These are phyloP conservation scores for Gamarada debralockiae DNA, from an alignment of 495 filamentous ascomycete genomes.

Conservation along the genomic window DNA sequence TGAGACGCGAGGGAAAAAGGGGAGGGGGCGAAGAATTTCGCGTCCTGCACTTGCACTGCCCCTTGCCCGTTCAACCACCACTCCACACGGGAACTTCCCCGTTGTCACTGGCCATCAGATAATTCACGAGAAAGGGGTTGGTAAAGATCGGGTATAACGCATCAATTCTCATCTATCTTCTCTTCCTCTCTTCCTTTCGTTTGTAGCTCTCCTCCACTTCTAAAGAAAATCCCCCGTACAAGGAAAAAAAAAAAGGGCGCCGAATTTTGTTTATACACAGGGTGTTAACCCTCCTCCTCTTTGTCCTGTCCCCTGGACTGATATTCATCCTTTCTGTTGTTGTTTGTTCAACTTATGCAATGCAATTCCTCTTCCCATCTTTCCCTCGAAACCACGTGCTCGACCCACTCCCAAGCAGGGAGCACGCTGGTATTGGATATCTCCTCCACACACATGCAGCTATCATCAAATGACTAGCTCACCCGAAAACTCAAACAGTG, in stretches of 20 bases:
- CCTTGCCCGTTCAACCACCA: too few species aligned
- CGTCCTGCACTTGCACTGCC: too few species aligned
- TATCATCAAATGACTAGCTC: background rate
- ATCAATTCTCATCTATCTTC: background rate
- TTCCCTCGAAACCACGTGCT: background rate
- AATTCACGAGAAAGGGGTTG: too few species aligned
- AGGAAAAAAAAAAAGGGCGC: background rate
- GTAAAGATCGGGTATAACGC: too few species aligned
- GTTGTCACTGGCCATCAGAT: too few species aligned
- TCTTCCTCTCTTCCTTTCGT: background rate
- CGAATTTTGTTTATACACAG: constrained; percentile 4
- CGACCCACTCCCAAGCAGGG: background rate
- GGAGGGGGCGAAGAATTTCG: too few species aligned
- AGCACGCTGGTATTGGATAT: constrained; percentile 8
- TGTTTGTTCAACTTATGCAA: background rate
- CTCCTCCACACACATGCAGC: background rate
- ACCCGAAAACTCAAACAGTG: too few species aligned
- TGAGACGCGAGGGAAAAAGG: too few species aligned
- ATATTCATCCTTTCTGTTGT: background rate
- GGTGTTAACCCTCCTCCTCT: too few species aligned
- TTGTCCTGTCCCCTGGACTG: too few species aligned
- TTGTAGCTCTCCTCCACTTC: background rate
- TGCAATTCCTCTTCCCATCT: background rate
- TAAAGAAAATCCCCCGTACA: background rate
- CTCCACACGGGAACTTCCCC: too few species aligned